Conservation (phyloP, 2,329 filamentous ascomycete species). For the Sporothrix humicola region DNA sequence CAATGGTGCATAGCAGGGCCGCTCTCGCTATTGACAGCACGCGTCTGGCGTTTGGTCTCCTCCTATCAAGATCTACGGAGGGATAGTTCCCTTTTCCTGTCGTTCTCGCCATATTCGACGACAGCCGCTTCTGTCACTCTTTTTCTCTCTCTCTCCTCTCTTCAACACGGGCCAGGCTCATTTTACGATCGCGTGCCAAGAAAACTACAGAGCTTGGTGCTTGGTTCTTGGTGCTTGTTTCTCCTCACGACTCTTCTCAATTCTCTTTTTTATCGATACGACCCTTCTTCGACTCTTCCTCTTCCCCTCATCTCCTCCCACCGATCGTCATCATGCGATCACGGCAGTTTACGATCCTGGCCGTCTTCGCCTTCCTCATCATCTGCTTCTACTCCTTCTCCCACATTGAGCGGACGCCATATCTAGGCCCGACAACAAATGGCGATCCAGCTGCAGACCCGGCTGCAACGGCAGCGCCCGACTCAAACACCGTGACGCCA, state of each 20-base stretch:
- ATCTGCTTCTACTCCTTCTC: slow-evolving; percentile 43
- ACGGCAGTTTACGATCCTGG: slow-evolving; percentile 43
- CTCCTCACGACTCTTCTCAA: not conserved
- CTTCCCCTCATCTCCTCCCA: not conserved
- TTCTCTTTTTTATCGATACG: not conserved
- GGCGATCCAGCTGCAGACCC: slow-evolving; percentile 1
- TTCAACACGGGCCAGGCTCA: not conserved
- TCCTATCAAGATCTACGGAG: slow-evolving; percentile 12
- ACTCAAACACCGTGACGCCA: not conserved
- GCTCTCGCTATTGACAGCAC: slow-evolving; percentile 9
- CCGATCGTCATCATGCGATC: slow-evolving; percentile 42
- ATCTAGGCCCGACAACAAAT: not conserved
- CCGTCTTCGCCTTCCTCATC: slow-evolving; percentile 41
- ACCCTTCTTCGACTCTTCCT: not conserved
- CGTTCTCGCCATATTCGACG: not conserved
- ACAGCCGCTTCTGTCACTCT: not conserved
- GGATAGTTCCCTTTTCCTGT: not conserved
- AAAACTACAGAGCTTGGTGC: not conserved
- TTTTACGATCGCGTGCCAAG: not conserved
- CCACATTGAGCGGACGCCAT: slow-evolving; percentile 27
- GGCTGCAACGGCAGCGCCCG: not conserved
- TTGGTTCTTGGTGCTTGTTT: not conserved
- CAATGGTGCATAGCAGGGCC: slow-evolving; percentile 24
- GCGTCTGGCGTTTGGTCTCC: slow-evolving; percentile 4
- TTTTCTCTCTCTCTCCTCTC: not conserved